phyloP scores from a whole-genome alignment of 2,329 filamentous ascomycete species.

The Aureobasidium sp. region DNA sequence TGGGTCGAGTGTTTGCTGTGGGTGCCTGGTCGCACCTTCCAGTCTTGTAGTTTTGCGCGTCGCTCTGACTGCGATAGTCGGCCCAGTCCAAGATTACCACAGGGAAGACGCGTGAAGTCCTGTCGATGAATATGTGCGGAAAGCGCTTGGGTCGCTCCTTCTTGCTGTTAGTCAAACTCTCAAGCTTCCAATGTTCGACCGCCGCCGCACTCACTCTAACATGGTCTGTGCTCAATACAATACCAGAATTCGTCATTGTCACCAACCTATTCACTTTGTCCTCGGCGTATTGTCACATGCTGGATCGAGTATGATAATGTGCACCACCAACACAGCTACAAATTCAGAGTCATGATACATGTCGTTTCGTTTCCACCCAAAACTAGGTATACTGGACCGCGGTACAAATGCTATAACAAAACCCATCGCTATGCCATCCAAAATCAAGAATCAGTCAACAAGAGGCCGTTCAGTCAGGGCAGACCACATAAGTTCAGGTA shows the following conservation, averaged over 20 bases:
- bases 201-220: neutral
- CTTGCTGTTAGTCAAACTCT: neutral
- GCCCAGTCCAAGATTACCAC: neutral
- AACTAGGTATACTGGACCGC: neutral
- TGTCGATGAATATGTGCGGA: neutral
- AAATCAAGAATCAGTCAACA: neutral
- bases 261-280: neutral
- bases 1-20: neutral
- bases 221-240: conserved; percentile 12
- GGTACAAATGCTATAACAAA: neutral
- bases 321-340: neutral
- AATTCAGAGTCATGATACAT: neutral
- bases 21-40: neutral
- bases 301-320: neutral
- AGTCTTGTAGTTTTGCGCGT: neutral
- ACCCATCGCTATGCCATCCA: conserved; percentile 10
- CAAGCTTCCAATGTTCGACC: neutral
- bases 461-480: conserved; percentile 6
- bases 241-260: neutral
- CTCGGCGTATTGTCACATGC: neutral
- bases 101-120: neutral
- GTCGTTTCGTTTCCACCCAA: neutral
- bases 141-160: neutral
- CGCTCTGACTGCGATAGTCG: neutral
- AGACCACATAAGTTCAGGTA: conserved; percentile 8